phyloP scores from a whole-genome alignment of 176 grass and related monocot genomes.

The Lolium perenne region DNA sequence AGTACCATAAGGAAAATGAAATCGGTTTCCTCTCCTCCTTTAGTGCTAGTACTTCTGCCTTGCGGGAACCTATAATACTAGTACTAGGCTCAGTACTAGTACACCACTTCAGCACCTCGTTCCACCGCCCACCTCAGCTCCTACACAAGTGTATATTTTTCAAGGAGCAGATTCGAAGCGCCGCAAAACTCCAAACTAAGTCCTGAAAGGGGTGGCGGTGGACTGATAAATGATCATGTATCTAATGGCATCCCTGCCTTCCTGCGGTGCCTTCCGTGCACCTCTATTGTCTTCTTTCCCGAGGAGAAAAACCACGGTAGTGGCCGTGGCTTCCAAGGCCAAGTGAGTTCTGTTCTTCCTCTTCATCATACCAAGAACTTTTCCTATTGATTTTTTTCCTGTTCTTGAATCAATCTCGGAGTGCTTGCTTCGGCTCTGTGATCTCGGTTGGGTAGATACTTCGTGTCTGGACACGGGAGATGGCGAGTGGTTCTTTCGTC shows the following conservation, averaged over 20 bases:
- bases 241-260: slow-evolving; percentile 19
- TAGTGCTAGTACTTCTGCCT: background rate
- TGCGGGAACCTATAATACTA: background rate
- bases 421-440: background rate
- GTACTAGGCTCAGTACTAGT: slow-evolving; percentile 18
- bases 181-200: background rate
- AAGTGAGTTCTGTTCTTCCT: slow-evolving; percentile 35
- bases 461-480: background rate
- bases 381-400: background rate
- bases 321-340: slow-evolving; percentile 45
- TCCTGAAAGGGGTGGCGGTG: slow-evolving; percentile 6
- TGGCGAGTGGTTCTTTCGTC: background rate
- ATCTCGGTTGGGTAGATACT: background rate
- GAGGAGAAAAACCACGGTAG: slow-evolving; percentile 34
- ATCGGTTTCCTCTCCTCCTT: background rate
- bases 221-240: slow-evolving; percentile 28
- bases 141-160: background rate
- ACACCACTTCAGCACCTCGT: background rate
- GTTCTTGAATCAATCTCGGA: slow-evolving; percentile 2
- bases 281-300: background rate
- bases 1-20: background rate
- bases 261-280: background rate
- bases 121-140: slow-evolving; percentile 13
- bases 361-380: background rate
- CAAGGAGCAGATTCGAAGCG: slow-evolving; percentile 17